Evolutionary conservation across 345 rosid genomes (phyloP).

Genomic region (Mangifera indica): DNA sequence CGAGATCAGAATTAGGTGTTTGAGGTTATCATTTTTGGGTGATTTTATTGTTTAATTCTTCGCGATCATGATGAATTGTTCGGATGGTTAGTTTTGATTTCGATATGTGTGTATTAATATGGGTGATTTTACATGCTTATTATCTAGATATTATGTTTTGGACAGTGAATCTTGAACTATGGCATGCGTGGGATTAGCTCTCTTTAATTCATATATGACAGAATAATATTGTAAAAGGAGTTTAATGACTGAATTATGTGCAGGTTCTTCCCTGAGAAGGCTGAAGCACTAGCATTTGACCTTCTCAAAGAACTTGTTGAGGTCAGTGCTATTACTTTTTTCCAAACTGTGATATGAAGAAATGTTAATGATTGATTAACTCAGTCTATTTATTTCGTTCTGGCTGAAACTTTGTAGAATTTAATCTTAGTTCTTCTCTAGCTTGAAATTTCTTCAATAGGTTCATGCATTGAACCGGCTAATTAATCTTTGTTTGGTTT

Average conservation of each 20-base stretch:
- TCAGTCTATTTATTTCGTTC: background rate
- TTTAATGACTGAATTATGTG: slow-evolving; percentile 22
- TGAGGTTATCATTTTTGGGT: background rate
- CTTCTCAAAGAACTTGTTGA: slow-evolving; percentile 60
- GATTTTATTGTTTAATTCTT: background rate
- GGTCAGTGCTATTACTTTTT: slow-evolving; percentile 36
- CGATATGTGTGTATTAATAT: background rate
- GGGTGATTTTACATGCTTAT: no score
- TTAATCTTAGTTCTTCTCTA: background rate
- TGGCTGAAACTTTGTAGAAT: background rate
- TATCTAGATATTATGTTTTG: background rate
- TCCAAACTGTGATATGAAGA: background rate
- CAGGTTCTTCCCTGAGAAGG: slow-evolving; percentile 90
- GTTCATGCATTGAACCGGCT: slow-evolving; percentile 9
- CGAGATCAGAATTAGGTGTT: background rate
- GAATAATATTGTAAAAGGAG: slow-evolving; percentile 9
- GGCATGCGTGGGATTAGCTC: background rate
- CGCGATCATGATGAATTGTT: background rate
- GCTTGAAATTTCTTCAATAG: background rate
- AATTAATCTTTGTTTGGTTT: slow-evolving; percentile 10
- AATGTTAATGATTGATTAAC: slow-evolving; percentile 11
- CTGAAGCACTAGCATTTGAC: slow-evolving; percentile 58
- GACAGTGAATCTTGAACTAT: background rate
- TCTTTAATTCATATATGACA: background rate
- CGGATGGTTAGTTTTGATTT: background rate